Percentiles rank a stretch among this genome's conserved stretches.
phyloP scores from a whole-genome alignment of 495 filamentous ascomycete genomes.

The Xylaria cubensis region DNA sequence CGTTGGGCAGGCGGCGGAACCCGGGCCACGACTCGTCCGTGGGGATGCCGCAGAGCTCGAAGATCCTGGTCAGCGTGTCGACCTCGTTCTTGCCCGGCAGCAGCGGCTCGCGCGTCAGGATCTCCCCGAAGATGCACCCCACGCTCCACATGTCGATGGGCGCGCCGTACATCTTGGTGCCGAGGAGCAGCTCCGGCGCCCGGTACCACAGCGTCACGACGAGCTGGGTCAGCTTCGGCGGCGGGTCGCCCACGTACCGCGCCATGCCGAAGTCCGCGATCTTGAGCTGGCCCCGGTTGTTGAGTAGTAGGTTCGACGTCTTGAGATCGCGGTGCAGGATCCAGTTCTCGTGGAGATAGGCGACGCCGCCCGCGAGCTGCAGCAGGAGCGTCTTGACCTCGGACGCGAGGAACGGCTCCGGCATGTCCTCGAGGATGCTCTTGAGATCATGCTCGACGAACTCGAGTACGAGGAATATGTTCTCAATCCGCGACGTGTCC shows the following conservation, averaged over 20 bases:
- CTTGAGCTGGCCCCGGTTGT: constrained; percentile 94
- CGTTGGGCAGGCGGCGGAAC: constrained; percentile 89
- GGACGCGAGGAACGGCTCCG: constrained; percentile 89
- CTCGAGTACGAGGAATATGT: constrained; percentile 95
- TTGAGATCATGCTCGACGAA: constrained; percentile 99
- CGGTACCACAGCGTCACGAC: constrained; percentile 99
- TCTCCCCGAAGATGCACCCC: constrained; percentile 95
- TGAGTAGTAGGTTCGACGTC: constrained; percentile 93
- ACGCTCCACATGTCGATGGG: constrained; percentile 95
- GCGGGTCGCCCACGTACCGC: constrained; percentile 83
- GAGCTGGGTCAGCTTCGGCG: constrained; percentile 84
- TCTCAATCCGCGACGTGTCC: constrained; percentile 66
- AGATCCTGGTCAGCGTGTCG: constrained; percentile 77
- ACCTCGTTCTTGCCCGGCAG: constrained; percentile 95
- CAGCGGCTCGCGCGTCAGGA: constrained; percentile 81
- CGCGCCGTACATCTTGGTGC: constrained; percentile 74
- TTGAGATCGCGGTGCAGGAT: constrained; percentile 98
- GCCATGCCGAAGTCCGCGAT: constrained; percentile 99
- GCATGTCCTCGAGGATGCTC: constrained; percentile 90
- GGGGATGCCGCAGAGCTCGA: constrained; percentile 89
- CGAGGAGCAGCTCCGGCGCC: constrained; percentile 87
- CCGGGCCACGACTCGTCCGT: constrained; percentile 85
- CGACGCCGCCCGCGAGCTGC: constrained; percentile 81
- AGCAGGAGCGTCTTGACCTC: constrained; percentile 90
- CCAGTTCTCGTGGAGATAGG: constrained; percentile 88